Evolutionary conservation across 352 stramenopile species (phyloP).

Genomic region (Globisporangium solare): DNA sequence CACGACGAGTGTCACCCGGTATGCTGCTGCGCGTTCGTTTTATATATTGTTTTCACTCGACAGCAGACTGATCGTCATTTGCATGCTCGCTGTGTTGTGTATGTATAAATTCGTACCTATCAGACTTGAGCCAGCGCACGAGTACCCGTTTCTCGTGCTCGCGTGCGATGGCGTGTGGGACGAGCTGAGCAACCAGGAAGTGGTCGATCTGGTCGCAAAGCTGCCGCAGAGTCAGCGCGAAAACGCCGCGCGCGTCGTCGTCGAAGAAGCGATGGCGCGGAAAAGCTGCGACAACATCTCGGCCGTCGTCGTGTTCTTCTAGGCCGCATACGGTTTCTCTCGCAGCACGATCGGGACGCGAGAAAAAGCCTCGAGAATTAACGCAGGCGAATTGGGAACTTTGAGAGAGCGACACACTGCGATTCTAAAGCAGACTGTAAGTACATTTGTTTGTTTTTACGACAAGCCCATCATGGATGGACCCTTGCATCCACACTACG

Average conservation of each 20-base stretch:
- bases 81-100: not conserved
- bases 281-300: conserved; percentile 77
- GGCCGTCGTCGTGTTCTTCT: conserved; percentile 70
- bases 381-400: too few species aligned
- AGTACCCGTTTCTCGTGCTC: conserved; percentile 69
- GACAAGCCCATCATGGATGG: too few species aligned
- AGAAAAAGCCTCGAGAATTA: too few species aligned
- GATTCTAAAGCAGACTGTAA: too few species aligned
- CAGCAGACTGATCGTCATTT: not conserved
- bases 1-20: conserved; percentile 40
- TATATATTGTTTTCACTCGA: too few species aligned
- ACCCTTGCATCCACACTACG: too few species aligned
- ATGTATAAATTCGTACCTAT: too few species aligned
- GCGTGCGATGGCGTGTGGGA: conserved; percentile 83
- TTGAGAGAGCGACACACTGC: too few species aligned
- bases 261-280: conserved; percentile 44
- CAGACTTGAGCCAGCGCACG: conserved; percentile 36
- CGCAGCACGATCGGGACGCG: too few species aligned
- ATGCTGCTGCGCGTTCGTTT: not conserved
- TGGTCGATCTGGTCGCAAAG: conserved; percentile 48
- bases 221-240: conserved; percentile 30
- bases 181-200: conserved; percentile 69
- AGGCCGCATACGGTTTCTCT: not conserved
- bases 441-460: too few species aligned
- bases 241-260: conserved; percentile 48